Evolutionary conservation across 1,284 basidiomycete genomes (phyloP).

Genomic region (Gymnopus androsaceus): DNA sequence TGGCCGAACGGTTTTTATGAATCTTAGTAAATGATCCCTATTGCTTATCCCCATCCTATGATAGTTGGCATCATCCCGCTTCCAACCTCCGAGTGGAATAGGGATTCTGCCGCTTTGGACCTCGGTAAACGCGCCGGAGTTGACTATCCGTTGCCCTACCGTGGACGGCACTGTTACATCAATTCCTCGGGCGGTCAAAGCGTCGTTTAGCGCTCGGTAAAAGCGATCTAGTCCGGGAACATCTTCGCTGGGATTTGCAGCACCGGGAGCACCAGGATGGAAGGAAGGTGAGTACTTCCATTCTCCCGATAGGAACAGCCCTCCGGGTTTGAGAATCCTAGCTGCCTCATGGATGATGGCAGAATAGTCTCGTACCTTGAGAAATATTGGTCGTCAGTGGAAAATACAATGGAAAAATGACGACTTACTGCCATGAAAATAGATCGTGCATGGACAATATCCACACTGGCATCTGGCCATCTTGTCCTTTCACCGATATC

Average conservation of each 20-base stretch:
- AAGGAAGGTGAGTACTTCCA: constrained; percentile 49
- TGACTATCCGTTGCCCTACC: constrained; percentile 38
- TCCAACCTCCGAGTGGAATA: constrained; percentile 56
- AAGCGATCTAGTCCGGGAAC: constrained; percentile 46
- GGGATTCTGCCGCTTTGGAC: constrained; percentile 33
- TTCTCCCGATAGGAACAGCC: constrained; percentile 67
- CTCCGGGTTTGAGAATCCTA: constrained; percentile 62
- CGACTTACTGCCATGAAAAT: constrained; percentile 58
- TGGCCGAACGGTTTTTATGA: constrained; percentile 41
- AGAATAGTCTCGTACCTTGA: constrained; percentile 52
- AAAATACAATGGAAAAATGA: background rate
- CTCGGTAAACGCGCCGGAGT: constrained; percentile 37
- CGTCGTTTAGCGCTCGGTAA: constrained; percentile 42
- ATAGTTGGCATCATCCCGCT: constrained; percentile 28
- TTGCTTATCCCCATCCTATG: constrained; percentile 38
- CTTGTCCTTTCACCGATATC: constrained; percentile 54
- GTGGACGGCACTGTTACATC: constrained; percentile 36
- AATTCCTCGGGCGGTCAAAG: constrained; percentile 35
- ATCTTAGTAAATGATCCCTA: constrained; percentile 31
- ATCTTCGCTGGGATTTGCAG: constrained; percentile 32
- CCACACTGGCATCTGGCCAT: constrained; percentile 52
- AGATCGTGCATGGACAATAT: constrained; percentile 63
- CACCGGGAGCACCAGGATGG: constrained; percentile 30
- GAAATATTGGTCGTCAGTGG: background rate
- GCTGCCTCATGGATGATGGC: constrained; percentile 54